Percentiles rank a stretch among this genome's conserved stretches.
phyloP scores from a whole-genome alignment of 2,329 filamentous ascomycete species.

The Fusarium falciforme region DNA sequence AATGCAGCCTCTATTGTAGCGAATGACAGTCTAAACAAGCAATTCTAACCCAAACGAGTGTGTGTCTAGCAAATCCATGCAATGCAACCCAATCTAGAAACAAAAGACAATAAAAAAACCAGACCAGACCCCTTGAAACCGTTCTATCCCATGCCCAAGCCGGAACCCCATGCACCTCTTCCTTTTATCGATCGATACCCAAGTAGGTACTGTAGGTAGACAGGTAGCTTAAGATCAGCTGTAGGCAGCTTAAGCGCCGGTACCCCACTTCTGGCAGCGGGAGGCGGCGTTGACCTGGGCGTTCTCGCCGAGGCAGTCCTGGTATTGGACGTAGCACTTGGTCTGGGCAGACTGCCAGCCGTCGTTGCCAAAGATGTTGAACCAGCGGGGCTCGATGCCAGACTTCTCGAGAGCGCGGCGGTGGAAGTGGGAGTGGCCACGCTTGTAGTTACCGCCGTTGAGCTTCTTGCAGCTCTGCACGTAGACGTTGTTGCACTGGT shows the following conservation, averaged over 20 bases:
- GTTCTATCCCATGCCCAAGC: not conserved
- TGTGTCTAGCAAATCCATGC: conserved; percentile 12
- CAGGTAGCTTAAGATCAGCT: not conserved
- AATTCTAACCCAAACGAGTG: conserved; percentile 29
- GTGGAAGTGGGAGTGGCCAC: conserved; percentile 35
- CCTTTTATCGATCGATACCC: conserved; percentile 2
- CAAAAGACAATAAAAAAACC: conserved; percentile 5
- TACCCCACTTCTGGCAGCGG: conserved; percentile 55
- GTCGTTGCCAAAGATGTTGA: conserved; percentile 47
- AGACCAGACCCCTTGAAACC: not conserved
- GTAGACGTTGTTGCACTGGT: conserved; percentile 61
- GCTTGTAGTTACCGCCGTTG: conserved; percentile 38
- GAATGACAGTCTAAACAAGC: conserved; percentile 27
- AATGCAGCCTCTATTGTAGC: conserved; percentile 33
- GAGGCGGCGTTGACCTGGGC: conserved; percentile 48
- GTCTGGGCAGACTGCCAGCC: conserved; percentile 46
- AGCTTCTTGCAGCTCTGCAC: conserved; percentile 59
- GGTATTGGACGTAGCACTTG: conserved; percentile 63
- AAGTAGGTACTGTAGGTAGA: not conserved
- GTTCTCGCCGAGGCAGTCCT: conserved; percentile 60
- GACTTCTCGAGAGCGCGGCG: conserved; percentile 42
- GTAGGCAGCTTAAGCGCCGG: conserved; percentile 28
- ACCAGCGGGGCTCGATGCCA: conserved; percentile 41
- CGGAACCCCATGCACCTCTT: not conserved
- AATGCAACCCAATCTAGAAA: conserved; percentile 10